Evolutionary conservation across 129 eudicot species (phyloP).

Genomic region (Pittosporum tobira): DNA sequence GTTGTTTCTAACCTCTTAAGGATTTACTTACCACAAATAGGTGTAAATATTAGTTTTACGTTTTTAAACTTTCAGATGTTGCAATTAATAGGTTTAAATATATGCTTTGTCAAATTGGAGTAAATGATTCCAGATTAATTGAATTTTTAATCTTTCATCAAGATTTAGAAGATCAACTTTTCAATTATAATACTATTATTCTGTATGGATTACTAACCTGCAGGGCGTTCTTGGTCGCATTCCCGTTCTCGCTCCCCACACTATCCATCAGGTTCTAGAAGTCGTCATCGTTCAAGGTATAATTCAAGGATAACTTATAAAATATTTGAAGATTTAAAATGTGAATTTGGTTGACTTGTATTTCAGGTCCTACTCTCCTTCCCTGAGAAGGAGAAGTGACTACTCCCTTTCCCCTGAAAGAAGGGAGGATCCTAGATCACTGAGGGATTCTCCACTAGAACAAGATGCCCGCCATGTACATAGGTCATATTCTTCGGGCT

Average conservation of each 20-base stretch:
- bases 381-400: constrained; percentile 22
- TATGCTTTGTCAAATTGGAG: neutral
- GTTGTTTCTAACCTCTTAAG: neutral
- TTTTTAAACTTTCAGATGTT: neutral
- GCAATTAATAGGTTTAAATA: neutral
- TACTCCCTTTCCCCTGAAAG: constrained; percentile 29
- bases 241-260: constrained; percentile 57
- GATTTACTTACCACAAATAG: too few species aligned
- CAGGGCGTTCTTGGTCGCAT: constrained; percentile 45
- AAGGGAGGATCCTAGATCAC: constrained; percentile 19
- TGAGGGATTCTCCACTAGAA: constrained; percentile 18
- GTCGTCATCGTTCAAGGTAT: constrained; percentile 55
- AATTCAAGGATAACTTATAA: neutral
- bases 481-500: constrained; percentile 27
- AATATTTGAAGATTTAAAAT: neutral
- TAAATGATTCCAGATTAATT: neutral
- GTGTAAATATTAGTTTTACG: neutral
- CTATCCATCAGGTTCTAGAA: constrained; percentile 44
- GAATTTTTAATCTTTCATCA: neutral
- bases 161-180: neutral
- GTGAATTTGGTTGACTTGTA: neutral
- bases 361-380: constrained; percentile 42
- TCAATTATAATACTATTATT: neutral
- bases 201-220: constrained; percentile 2
- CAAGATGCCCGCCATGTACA: constrained; percentile 4